Conservation (phyloP, 2,329 filamentous ascomycete species). For the Fusarium scirpi region DNA sequence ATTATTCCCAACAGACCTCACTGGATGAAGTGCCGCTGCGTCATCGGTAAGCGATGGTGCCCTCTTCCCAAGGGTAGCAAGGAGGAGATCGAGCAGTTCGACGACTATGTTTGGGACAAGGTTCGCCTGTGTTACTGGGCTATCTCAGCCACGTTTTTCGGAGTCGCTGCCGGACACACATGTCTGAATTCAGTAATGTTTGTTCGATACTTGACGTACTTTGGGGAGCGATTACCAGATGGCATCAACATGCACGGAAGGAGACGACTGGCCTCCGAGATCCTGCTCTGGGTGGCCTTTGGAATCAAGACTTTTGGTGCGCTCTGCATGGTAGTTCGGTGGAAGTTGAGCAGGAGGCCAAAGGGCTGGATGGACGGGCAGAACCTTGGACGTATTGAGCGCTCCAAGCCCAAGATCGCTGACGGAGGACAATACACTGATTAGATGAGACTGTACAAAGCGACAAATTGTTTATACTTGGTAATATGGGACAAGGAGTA, state of each 20-base stretch:
- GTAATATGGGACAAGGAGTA: not conserved
- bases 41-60: constrained; percentile 45
- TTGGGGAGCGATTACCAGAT: constrained; percentile 41
- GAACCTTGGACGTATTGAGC: constrained; percentile 32
- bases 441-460: constrained; percentile 7
- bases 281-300: constrained; percentile 42
- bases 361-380: constrained; percentile 44
- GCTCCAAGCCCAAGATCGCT: constrained; percentile 10
- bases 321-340: constrained; percentile 42
- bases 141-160: constrained; percentile 37
- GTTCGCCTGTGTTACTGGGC: constrained; percentile 44
- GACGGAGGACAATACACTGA: constrained; percentile 39
- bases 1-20: constrained; percentile 44
- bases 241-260: constrained; percentile 42
- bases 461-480: not conserved
- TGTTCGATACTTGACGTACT: constrained; percentile 30
- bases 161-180: constrained; percentile 34
- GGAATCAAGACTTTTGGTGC: constrained; percentile 30
- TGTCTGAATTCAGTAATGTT: constrained; percentile 36
- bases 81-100: constrained; percentile 45
- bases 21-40: constrained; percentile 45
- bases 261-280: constrained; percentile 25
- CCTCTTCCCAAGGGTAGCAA: constrained; percentile 43
- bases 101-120: constrained; percentile 46
- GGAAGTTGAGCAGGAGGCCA: constrained; percentile 42